Evolutionary conservation across 176 grass and related monocot genomes (phyloP).

Genomic region (Cenchrus purpureus): DNA sequence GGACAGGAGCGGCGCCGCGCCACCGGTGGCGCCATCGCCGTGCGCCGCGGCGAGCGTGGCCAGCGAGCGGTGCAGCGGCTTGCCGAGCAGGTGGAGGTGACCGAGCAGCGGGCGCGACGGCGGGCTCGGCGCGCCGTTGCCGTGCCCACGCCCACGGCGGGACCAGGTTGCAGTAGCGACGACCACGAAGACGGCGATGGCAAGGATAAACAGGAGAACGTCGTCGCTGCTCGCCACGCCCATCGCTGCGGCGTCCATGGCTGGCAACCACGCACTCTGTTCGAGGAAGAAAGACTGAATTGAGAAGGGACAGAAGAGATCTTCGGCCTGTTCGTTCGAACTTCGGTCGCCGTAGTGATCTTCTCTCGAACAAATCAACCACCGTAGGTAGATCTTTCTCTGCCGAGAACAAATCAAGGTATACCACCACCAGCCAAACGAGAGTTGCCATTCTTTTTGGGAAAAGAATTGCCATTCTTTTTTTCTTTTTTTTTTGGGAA

Average conservation of each 20-base stretch:
- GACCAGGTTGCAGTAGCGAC: not conserved
- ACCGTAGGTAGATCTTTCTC: too few relatives aligned
- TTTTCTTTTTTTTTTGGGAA: too few relatives aligned
- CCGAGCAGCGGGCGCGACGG: conserved; percentile 62
- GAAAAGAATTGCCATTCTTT: too few relatives aligned
- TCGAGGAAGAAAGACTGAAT: not conserved
- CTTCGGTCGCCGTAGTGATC: too few relatives aligned
- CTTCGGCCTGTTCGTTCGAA: too few relatives aligned
- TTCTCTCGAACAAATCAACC: too few relatives aligned
- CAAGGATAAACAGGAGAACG: not conserved
- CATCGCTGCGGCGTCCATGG: not conserved
- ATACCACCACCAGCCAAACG: too few relatives aligned
- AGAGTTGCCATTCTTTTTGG: too few relatives aligned
- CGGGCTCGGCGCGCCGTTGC: not conserved
- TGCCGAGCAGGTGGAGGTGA: conserved; percentile 67
- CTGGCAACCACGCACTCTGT: not conserved
- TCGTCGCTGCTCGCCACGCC: not conserved
- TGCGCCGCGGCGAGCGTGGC: conserved; percentile 11
- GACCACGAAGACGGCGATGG: not conserved
- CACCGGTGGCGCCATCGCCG: not conserved
- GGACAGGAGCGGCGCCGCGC: conserved; percentile 40
- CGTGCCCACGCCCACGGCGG: rapidly evolving
- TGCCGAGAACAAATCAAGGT: too few relatives aligned
- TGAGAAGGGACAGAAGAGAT: too few relatives aligned
- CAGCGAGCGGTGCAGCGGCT: conserved; percentile 57